Base-by-base conservation (phyloP, 257 asterid species). In the Mitragyna speciosa region DNA sequence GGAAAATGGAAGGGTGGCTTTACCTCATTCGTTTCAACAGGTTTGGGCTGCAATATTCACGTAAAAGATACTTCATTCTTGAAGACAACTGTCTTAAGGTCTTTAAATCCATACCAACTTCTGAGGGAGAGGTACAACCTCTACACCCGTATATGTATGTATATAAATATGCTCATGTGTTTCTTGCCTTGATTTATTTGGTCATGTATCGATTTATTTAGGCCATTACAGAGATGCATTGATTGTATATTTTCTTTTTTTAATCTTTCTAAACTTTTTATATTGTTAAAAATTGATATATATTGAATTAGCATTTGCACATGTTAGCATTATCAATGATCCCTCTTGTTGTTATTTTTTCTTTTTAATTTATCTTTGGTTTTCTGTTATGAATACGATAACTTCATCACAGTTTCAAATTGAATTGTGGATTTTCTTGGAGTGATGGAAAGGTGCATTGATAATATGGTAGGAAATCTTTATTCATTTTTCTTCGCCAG, bases 1-100 rank as follows among this genome's bases (percentile, higher is more conserved):
- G 92, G 56, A 89, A 85, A 85, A 95, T 93, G 97, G 86, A 87
- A 83, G 98, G 99, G 41, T 93, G 98, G 98, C 92, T 95, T 80
- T 90, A 90, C 33, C 85, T 95, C 80, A 93, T 92, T 83, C 91
- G 97, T 76, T 85, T 76, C 76, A 90, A 92, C 70, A 91, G 96
- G 78, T 88, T 95, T 78, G 97, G 98, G 72, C 73, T 95, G 82
- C 93, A 92, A 63, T 93, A 86, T 90, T 95, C 92, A 76, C 96
- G 97, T 86, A 95, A 88, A 82, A 86, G 97, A 73, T 93, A 93
- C 81, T 95, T 95, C 85, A 66, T 95, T 88, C 97, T 93, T 73
- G 86, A 92, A 83, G 94, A 92, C 16, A 85, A 90, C 82, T 91
- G 92, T 88, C 97, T 95, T 82, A 89, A 86, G 89, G 91, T 96